A percentile compares a stretch with the other conserved stretches of the same genome.
Evolutionary conservation across 2,329 filamentous ascomycete species (phyloP).

Genomic region (Lachnellula occidentalis): DNA sequence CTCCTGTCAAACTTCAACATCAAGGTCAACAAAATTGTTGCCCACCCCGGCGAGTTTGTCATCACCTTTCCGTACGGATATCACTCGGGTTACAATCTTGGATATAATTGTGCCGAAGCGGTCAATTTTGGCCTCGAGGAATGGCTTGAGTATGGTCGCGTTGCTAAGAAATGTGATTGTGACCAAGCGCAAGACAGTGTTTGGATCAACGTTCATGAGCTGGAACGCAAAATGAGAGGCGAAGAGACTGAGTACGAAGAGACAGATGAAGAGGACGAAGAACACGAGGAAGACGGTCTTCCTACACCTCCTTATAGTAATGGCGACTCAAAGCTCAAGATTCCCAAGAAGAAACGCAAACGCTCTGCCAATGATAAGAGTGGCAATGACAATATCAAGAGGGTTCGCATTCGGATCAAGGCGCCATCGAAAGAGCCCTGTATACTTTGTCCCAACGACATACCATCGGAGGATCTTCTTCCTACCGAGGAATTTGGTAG

Average conservation of each 20-base stretch:
- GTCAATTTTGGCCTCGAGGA: slow-evolving; percentile 96
- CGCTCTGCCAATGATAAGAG: slow-evolving; percentile 43
- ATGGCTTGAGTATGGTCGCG: slow-evolving; percentile 91
- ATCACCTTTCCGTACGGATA: slow-evolving; percentile 99
- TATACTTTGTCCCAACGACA: slow-evolving; percentile 86
- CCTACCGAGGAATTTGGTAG: slow-evolving; percentile 75
- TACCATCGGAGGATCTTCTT: slow-evolving; percentile 74
- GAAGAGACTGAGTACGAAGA: slow-evolving; percentile 83
- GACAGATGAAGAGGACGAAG: slow-evolving; percentile 66
- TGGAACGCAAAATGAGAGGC: slow-evolving; percentile 87
- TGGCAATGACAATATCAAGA: slow-evolving; percentile 51
- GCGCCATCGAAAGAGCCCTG: slow-evolving; percentile 70
- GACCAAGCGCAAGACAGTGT: slow-evolving; percentile 94
- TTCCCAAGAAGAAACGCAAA: slow-evolving; percentile 63
- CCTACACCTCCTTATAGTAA: slow-evolving; percentile 70
- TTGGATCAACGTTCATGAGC: slow-evolving; percentile 95
- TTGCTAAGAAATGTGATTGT: slow-evolving; percentile 95
- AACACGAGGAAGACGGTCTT: slow-evolving; percentile 62
- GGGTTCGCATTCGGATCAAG: slow-evolving; percentile 69
- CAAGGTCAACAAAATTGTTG: slow-evolving; percentile 91
- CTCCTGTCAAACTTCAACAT: slow-evolving; percentile 87
- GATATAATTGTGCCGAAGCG: slow-evolving; percentile 97
- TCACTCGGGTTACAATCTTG: slow-evolving; percentile 94
- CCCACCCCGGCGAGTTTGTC: slow-evolving; percentile 95
- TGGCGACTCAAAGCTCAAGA: slow-evolving; percentile 62